These are phyloP conservation scores for Arctostaphylos glauca DNA, from an alignment of 148 eudicot species.

Conservation along the genomic window DNA sequence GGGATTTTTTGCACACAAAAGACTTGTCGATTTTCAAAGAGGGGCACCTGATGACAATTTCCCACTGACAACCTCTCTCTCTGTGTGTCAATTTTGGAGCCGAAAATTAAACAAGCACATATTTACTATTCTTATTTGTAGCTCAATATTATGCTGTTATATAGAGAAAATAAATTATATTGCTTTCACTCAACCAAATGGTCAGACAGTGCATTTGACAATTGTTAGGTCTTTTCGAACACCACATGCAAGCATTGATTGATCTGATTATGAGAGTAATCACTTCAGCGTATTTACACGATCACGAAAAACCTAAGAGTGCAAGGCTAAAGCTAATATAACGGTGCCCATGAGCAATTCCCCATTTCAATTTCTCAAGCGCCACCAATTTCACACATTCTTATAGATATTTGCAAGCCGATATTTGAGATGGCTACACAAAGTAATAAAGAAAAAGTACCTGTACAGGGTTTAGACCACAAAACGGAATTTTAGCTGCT, in stretches of 20 bases:
- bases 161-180: not conserved
- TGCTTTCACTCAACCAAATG: not conserved
- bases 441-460: slow-evolving; percentile 23
- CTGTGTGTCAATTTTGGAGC: not conserved
- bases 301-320: not conserved
- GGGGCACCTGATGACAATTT: no score
- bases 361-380: not conserved
- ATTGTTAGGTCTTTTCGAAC: no score
- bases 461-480: slow-evolving; percentile 38
- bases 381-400: not conserved
- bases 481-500: slow-evolving; percentile 31
- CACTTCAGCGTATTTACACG: no score
- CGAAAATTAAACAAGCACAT: not conserved
- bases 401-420: not conserved
- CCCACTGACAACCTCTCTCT: not conserved
- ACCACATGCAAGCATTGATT: no score
- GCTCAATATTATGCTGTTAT: not conserved
- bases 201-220: not conserved
- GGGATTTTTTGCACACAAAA: no score
- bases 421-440: not conserved
- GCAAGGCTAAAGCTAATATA: not conserved
- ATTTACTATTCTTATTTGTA: not conserved
- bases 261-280: no score
- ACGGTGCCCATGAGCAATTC: not conserved
- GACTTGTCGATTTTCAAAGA: no score